Evolutionary conservation across 2,329 filamentous ascomycete species (phyloP).

Genomic region (Anisogramma anomala): DNA sequence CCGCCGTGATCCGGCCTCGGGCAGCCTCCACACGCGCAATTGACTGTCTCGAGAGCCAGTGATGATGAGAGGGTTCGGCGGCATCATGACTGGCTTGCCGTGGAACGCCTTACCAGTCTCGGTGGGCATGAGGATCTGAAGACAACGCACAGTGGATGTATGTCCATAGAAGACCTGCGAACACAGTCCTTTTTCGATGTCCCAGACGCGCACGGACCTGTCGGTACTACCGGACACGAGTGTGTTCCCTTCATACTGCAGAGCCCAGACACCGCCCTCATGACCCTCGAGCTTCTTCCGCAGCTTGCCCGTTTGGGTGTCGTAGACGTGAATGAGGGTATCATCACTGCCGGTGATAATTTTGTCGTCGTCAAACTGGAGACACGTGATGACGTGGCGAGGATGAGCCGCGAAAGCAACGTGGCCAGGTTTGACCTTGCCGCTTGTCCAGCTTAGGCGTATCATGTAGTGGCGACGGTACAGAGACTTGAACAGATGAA

Average conservation of each 20-base stretch:
- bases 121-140: slow-evolving; percentile 86
- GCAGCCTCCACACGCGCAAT: slow-evolving; percentile 86
- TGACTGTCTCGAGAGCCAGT: slow-evolving; percentile 94
- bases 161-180: slow-evolving; percentile 96
- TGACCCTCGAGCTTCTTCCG: slow-evolving; percentile 80
- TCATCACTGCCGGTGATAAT: slow-evolving; percentile 97
- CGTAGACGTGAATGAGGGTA: slow-evolving; percentile 94
- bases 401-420: slow-evolving; percentile 95
- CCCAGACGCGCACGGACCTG: slow-evolving; percentile 97
- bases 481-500: slow-evolving; percentile 92
- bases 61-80: slow-evolving; percentile 89
- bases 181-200: slow-evolving; percentile 85
- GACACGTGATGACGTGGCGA: slow-evolving; percentile 89
- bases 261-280: slow-evolving; percentile 92
- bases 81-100: slow-evolving; percentile 74
- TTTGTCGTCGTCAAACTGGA: slow-evolving; percentile 97
- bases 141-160: slow-evolving; percentile 89
- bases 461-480: slow-evolving; percentile 91
- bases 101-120: slow-evolving; percentile 58
- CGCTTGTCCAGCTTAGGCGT: slow-evolving; percentile 81
- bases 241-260: slow-evolving; percentile 92
- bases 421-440: slow-evolving; percentile 73
- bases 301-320: slow-evolving; percentile 84
- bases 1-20: slow-evolving; percentile 62
- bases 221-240: slow-evolving; percentile 94